Conservation (phyloP, 2,329 filamentous ascomycete species). For the Fusarium hostae region DNA sequence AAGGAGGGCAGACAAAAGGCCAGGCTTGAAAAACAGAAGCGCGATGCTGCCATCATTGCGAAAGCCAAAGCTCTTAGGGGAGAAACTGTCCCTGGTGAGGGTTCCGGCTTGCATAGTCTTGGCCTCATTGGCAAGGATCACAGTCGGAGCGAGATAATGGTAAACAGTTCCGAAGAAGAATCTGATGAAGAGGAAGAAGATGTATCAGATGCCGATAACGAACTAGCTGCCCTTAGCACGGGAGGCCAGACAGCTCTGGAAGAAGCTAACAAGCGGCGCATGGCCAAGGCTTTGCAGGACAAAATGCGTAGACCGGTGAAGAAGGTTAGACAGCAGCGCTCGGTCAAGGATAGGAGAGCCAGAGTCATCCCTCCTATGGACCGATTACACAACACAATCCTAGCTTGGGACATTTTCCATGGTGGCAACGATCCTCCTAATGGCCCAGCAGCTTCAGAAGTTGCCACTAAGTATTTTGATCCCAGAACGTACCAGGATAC, state of each 20-base stretch:
- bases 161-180: constrained; percentile 82
- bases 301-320: constrained; percentile 79
- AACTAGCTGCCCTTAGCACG: constrained; percentile 60
- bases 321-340: constrained; percentile 82
- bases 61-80: constrained; percentile 65
- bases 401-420: constrained; percentile 96
- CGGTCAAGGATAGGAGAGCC: constrained; percentile 92
- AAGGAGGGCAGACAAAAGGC: constrained; percentile 79
- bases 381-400: constrained; percentile 82
- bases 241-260: constrained; percentile 61
- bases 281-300: constrained; percentile 59
- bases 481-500: constrained; percentile 85
- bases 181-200: constrained; percentile 74
- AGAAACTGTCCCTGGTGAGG: constrained; percentile 68
- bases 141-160: constrained; percentile 88
- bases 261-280: constrained; percentile 59
- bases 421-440: constrained; percentile 86
- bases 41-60: constrained; percentile 78
- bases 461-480: constrained; percentile 81
- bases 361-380: constrained; percentile 91
- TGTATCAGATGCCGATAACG: constrained; percentile 62
- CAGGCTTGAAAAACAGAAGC: constrained; percentile 77
- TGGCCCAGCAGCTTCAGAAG: constrained; percentile 76
- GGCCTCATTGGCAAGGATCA: constrained; percentile 83
- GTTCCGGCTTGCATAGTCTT: constrained; percentile 79